These are phyloP conservation scores for Termitomyces sp. DNA, from an alignment of 768 basidiomycete species.

Conservation along the genomic window DNA sequence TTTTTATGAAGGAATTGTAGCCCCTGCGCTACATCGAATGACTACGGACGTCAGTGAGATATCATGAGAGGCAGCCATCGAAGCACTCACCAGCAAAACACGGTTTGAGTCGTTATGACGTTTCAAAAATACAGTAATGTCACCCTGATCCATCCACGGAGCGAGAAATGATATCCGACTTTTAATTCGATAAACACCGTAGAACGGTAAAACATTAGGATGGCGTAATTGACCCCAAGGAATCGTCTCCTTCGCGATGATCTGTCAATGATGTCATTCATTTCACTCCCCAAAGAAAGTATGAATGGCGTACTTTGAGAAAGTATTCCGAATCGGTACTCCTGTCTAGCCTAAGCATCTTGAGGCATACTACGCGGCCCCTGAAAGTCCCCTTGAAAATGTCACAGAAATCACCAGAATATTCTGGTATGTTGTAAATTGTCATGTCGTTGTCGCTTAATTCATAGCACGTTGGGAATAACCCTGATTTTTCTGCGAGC, in stretches of 20 bases:
- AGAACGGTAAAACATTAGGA: conserved; percentile 6
- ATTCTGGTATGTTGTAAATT: background rate
- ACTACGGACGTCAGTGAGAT: background rate
- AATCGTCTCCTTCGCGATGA: conserved; percentile 4
- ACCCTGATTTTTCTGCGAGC: background rate
- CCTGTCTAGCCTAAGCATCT: background rate
- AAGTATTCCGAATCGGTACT: background rate
- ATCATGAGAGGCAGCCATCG: background rate
- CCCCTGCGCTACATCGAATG: conserved; percentile 4
- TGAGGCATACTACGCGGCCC: background rate
- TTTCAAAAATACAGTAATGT: background rate
- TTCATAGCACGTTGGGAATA: background rate
- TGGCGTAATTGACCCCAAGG: conserved; percentile 6
- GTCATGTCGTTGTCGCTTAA: background rate
- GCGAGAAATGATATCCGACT: background rate
- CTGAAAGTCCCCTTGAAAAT: background rate
- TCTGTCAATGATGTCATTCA: background rate
- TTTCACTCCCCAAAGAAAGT: background rate
- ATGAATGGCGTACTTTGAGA: background rate
- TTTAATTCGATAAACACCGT: background rate
- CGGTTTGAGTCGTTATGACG: background rate
- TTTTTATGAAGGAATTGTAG: conserved; percentile 2
- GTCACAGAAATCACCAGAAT: background rate
- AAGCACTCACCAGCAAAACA: background rate
- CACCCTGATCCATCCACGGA: conserved; percentile 2